Percentiles rank a stretch among this genome's conserved stretches.
Evolutionary conservation across 1,139 yeast species (phyloP).

Genomic region (Taphrina sp.): DNA sequence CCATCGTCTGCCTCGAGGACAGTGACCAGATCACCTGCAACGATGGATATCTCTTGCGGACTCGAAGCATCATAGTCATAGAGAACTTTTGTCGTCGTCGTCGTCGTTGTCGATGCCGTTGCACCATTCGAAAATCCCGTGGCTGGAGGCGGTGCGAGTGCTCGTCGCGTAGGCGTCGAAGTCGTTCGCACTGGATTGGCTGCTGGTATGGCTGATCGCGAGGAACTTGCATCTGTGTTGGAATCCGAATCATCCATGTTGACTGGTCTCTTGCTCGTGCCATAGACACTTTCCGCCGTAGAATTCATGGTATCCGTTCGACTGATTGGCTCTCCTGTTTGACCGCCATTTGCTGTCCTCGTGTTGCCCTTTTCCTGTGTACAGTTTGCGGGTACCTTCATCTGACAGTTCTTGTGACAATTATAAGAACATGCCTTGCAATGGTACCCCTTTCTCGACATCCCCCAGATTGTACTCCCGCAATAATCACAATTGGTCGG

Average conservation of each 20-base stretch:
- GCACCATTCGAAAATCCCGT: constrained; percentile 25
- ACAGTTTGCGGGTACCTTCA: constrained; percentile 40
- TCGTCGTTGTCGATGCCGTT: constrained; percentile 36
- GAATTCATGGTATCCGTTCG: constrained; percentile 19
- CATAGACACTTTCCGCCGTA: constrained; percentile 19
- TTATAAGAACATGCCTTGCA: constrained; percentile 39
- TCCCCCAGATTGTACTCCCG: constrained; percentile 40
- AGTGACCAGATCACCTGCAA: constrained; percentile 60
- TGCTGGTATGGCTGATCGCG: constrained; percentile 35
- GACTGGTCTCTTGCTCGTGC: constrained; percentile 3
- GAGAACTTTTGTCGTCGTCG: constrained; percentile 53
- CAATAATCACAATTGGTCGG: constrained; percentile 40
- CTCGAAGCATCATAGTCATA: constrained; percentile 71
- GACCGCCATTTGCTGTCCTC: constrained; percentile 27
- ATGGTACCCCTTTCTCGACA: constrained; percentile 39
- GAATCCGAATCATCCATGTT: constrained; percentile 4
- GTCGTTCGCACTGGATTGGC: constrained; percentile 31
- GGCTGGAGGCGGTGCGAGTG: constrained; percentile 23
- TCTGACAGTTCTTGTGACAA: constrained; percentile 40
- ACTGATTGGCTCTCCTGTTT: constrained; percentile 18
- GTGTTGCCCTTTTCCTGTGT: constrained; percentile 36
- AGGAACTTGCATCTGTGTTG: background rate
- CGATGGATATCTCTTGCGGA: constrained; percentile 66
- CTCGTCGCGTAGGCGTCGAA: constrained; percentile 30
- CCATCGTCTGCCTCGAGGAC: constrained; percentile 76